Base-by-base conservation (phyloP, 192 early-diverging fungal genomes). In the Umbelopsis sp. region DNA sequence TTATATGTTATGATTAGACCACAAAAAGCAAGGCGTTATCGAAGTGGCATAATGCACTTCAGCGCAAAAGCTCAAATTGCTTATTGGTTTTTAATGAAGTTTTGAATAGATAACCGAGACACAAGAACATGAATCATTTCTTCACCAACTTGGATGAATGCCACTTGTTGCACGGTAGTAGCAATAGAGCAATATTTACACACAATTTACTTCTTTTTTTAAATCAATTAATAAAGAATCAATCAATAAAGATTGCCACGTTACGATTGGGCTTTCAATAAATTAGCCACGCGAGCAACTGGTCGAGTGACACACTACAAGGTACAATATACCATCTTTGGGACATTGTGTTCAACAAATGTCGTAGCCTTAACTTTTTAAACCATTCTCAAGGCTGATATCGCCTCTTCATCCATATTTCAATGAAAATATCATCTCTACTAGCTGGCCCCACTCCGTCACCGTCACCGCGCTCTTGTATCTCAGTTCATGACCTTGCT, bases 401-500 rank as follows among this genome's bases (percentile, higher is more conserved):
- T 20, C 30, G 7, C 20, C 50, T 50, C 23, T 55, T 69, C 23
- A 9, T 55, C 16, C 23, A 8, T 27, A 55, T 8, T 22, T 23
- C 30, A 22, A 55, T 55, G 52, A 55, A 55, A 22, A 55, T 55
- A 8, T 7, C 25, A 6, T 55, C 52, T 55, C 25, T 55, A 22
- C 25, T 55, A 27, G 52, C 25, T 33, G 52, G 52, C 3, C 25
- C 52, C 1, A 21, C 49, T 9, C 20, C 13, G 0, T 16, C 52
- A 1, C 52, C 52, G 22, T 55, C 21, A 0, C 25, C 52, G 9
- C 9, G 23, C 11, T 55, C 52, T 2, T 55, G 4, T 30, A 55
- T 55, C 30, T 11, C 25, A 8, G 25, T 30, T 25, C 67, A 77
- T 47, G 41, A 70, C 22, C 18, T 77, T 7, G 55, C 49, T 64